Percentiles rank a stretch among this genome's conserved stretches.
These are phyloP conservation scores for Lobulomyces angularis DNA, from an alignment of 192 early-diverging fungal genomes.

Conservation along the genomic window DNA sequence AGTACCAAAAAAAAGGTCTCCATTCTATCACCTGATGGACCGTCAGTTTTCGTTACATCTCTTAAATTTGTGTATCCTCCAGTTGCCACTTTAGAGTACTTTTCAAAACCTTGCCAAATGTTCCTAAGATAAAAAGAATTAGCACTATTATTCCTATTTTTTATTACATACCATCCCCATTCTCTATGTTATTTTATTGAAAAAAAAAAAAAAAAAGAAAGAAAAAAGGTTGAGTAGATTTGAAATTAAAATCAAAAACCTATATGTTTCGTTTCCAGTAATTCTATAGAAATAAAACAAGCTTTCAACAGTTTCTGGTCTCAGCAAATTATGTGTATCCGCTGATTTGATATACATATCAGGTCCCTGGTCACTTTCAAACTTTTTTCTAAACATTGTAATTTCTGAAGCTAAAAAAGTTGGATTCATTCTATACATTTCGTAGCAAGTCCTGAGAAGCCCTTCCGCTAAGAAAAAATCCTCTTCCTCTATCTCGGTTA, in stretches of 20 bases:
- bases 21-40: conserved; percentile 47
- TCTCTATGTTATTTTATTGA: background rate
- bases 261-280: conserved; percentile 71
- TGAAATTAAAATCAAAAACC: conserved; percentile 40
- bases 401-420: conserved; percentile 80
- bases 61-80: conserved; percentile 47
- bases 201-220: background rate
- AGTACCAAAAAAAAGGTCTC: conserved; percentile 61
- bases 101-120: conserved; percentile 76
- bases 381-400: conserved; percentile 58
- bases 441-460: conserved; percentile 59
- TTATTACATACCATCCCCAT: no score
- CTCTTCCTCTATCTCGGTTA: conserved; percentile 32
- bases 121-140: no score
- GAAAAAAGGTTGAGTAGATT: conserved; percentile 4
- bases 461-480: conserved; percentile 68
- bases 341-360: conserved; percentile 54
- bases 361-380: conserved; percentile 9
- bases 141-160: no score
- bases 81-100: conserved; percentile 48
- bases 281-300: conserved; percentile 76
- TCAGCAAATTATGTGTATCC: conserved; percentile 67
- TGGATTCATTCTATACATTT: conserved; percentile 67
- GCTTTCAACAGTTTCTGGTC: conserved; percentile 84
- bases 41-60: conserved; percentile 4